These are phyloP conservation scores for Aureobasidium mangrovei DNA, from an alignment of 2,329 filamentous ascomycete genomes.

Conservation along the genomic window DNA sequence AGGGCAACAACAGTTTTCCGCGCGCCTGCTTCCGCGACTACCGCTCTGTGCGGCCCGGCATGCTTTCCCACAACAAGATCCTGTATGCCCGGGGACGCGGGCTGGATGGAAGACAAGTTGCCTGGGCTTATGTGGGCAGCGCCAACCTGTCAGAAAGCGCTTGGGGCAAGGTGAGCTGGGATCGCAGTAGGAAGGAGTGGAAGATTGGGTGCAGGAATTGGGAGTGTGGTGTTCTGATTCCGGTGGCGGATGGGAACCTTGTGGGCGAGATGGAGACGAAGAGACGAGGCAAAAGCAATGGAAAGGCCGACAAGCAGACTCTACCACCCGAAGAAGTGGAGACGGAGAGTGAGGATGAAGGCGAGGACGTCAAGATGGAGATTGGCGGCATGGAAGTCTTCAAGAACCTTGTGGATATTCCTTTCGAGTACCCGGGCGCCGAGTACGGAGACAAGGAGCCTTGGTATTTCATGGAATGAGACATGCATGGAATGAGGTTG, in stretches of 20 bases:
- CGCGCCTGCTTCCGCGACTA: constrained; percentile 64
- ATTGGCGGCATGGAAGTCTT: constrained; percentile 38
- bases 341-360: constrained; percentile 7
- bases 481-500: no score
- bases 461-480: constrained; percentile 17
- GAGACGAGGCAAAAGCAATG: background rate
- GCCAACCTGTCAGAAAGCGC: constrained; percentile 90
- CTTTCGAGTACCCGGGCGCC: constrained; percentile 84
- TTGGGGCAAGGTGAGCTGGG: constrained; percentile 73
- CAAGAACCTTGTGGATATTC: constrained; percentile 87
- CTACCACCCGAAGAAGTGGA: background rate
- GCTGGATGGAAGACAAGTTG: constrained; percentile 31
- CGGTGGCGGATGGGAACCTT: constrained; percentile 33
- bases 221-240: constrained; percentile 85
- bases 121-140: constrained; percentile 82
- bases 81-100: constrained; percentile 38
- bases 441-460: constrained; percentile 39
- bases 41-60: constrained; percentile 56
- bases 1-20: constrained; percentile 58
- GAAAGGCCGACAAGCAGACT: background rate
- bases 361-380: background rate
- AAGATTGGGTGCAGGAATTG: constrained; percentile 86
- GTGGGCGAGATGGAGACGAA: background rate
- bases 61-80: constrained; percentile 81
- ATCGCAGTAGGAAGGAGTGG: constrained; percentile 51